A percentile compares a stretch with the other conserved stretches of the same genome.
Conservation (phyloP, 1,284 basidiomycete genomes). For the Bjerkandera adusta region DNA sequence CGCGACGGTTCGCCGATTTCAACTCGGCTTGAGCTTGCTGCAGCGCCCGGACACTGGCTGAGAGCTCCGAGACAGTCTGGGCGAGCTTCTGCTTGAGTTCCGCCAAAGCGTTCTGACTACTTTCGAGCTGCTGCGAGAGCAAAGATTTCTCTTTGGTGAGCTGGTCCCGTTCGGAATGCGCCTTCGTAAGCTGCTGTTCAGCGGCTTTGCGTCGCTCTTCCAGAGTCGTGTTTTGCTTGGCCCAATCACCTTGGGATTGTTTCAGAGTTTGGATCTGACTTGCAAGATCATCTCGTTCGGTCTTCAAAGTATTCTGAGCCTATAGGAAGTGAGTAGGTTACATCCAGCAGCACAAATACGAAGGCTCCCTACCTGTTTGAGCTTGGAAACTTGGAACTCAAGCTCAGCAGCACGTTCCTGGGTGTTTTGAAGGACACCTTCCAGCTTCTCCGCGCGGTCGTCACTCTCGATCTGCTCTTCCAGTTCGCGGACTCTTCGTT, state of each 20-base stretch:
- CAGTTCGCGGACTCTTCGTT: slow-evolving; percentile 61
- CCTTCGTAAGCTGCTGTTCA: slow-evolving; percentile 41
- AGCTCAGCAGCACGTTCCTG: slow-evolving; percentile 79
- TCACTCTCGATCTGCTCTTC: slow-evolving; percentile 80
- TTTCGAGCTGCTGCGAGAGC: slow-evolving; percentile 46
- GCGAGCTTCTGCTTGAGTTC: slow-evolving; percentile 58
- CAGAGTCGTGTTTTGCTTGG: slow-evolving; percentile 43
- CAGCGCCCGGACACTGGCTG: slow-evolving; percentile 51
- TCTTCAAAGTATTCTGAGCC: slow-evolving; percentile 55
- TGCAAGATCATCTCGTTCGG: slow-evolving; percentile 57
- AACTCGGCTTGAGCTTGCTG: slow-evolving; percentile 62
- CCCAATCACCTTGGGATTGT: slow-evolving; percentile 42
- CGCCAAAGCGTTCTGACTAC: slow-evolving; percentile 41
- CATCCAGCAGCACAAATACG: neutral
- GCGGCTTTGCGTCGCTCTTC: slow-evolving; percentile 39
- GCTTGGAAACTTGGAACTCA: slow-evolving; percentile 73
- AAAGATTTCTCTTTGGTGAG: slow-evolving; percentile 47
- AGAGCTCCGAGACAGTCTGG: slow-evolving; percentile 52
- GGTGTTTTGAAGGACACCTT: slow-evolving; percentile 68
- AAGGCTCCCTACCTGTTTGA: slow-evolving; percentile 60
- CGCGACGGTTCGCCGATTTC: slow-evolving; percentile 56
- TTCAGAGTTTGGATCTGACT: slow-evolving; percentile 35
- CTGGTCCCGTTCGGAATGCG: slow-evolving; percentile 44
- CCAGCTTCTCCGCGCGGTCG: slow-evolving; percentile 72
- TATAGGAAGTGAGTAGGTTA: slow-evolving; percentile 29